A percentile compares a stretch with the other conserved stretches of the same genome.
Evolutionary conservation across 208 protist species (phyloP).

Genomic region (Leishmania gerbilli): DNA sequence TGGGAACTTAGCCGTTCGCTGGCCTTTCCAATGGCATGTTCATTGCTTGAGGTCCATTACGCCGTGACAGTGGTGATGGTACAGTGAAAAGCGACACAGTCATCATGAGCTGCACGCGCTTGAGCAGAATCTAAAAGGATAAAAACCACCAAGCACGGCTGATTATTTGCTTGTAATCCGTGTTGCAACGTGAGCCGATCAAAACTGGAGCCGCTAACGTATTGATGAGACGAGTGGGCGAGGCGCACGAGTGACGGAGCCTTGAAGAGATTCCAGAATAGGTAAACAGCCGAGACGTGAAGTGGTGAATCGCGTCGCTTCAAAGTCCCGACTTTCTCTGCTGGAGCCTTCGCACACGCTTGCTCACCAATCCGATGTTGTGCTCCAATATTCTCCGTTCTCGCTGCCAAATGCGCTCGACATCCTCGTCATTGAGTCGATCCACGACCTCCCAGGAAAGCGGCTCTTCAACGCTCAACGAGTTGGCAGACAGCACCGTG

Average conservation of each 20-base stretch:
- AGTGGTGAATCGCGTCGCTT: background rate
- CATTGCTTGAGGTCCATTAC: background rate
- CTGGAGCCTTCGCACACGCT: constrained; percentile 15
- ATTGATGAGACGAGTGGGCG: background rate
- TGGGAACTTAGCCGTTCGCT: background rate
- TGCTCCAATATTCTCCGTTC: constrained; percentile 17
- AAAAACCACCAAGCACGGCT: background rate
- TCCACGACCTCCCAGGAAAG: constrained; percentile 18
- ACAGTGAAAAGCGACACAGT: background rate
- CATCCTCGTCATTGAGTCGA: constrained; percentile 21
- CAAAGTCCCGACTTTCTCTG: background rate
- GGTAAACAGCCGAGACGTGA: background rate
- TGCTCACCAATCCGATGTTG: constrained; percentile 4
- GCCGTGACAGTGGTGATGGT: background rate
- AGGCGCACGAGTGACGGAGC: background rate
- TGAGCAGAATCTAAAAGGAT: constrained; percentile 10
- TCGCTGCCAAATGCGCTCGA: constrained; percentile 25
- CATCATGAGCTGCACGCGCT: background rate
- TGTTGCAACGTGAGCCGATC: background rate
- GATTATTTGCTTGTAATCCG: background rate
- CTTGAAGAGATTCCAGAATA: background rate
- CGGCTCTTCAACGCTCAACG: background rate
- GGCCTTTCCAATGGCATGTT: background rate
- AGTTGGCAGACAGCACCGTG: background rate
- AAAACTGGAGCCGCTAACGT: background rate